phyloP scores from a whole-genome alignment of 2,329 filamentous ascomycete genomes.

The Beauveria brongniartii region DNA sequence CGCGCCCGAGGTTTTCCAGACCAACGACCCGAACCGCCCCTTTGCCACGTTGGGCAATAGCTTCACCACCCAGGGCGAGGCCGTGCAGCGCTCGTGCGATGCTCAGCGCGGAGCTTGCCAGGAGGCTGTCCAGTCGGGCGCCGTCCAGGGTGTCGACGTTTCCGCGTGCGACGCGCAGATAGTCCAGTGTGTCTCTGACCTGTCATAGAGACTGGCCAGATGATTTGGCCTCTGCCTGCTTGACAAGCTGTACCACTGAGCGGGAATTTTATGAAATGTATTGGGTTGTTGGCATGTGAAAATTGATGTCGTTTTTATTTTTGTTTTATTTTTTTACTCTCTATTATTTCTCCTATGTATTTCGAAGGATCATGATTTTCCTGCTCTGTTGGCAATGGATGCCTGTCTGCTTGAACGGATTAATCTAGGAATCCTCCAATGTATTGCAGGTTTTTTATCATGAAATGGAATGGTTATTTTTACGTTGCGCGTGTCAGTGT shows the following conservation, averaged over 20 bases:
- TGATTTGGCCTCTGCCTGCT: neutral
- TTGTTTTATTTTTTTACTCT: constrained; percentile 1
- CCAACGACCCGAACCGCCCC: constrained; percentile 40
- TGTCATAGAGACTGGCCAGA: constrained; percentile 16
- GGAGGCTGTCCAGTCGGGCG: constrained; percentile 45
- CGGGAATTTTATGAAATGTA: neutral
- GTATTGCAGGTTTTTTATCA: constrained; percentile 10
- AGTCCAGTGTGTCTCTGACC: constrained; percentile 30
- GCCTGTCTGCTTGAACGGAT: neutral
- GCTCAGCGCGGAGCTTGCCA: constrained; percentile 56
- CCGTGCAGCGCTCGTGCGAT: constrained; percentile 53
- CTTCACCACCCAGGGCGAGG: constrained; percentile 48
- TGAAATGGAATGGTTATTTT: constrained; percentile 5
- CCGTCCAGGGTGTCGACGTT: constrained; percentile 30
- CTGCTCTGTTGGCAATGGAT: neutral
- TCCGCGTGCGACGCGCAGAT: constrained; percentile 50
- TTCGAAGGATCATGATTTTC: constrained; percentile 7
- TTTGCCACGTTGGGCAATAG: constrained; percentile 49
- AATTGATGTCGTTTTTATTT: neutral
- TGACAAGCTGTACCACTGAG: neutral
- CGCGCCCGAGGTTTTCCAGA: constrained; percentile 41
- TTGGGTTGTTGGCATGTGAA: neutral
- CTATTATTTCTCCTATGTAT: constrained; percentile 5
- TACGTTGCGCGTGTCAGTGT: neutral
- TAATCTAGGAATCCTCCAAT: neutral